Evolutionary conservation across 2,329 filamentous ascomycete species (phyloP).

Genomic region (Colletotrichum gloeosporioides): DNA sequence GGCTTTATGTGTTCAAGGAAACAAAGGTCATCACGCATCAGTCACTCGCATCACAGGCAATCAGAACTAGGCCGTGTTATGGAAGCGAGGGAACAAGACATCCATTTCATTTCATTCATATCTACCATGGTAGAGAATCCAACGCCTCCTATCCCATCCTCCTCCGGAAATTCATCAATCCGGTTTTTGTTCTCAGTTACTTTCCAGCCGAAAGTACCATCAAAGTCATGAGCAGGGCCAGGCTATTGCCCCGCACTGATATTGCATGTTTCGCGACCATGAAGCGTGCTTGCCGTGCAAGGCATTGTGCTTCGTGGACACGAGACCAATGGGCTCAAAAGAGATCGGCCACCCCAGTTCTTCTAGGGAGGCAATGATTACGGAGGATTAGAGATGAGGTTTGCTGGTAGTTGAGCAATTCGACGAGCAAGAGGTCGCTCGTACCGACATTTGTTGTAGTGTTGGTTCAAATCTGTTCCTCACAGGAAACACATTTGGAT

Average conservation of each 20-base stretch:
- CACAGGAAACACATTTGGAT: not conserved
- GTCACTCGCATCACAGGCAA: not conserved
- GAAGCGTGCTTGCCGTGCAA: not conserved
- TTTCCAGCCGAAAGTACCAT: not conserved
- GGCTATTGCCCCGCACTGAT: not conserved
- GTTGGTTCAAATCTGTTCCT: not conserved
- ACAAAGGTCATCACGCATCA: not conserved
- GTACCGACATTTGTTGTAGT: not conserved
- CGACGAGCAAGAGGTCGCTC: slow-evolving; percentile 4
- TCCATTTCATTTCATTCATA: slow-evolving; percentile 24
- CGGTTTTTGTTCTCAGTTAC: not conserved
- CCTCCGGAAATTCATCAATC: not conserved
- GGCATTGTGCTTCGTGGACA: not conserved
- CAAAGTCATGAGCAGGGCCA: not conserved
- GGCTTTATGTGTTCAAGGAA: not conserved
- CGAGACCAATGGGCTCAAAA: not conserved
- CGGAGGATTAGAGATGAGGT: not conserved
- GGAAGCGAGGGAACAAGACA: slow-evolving; percentile 9
- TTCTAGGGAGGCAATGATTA: not conserved
- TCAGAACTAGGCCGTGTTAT: not conserved
- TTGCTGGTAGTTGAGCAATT: not conserved
- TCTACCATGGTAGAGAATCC: slow-evolving; percentile 17
- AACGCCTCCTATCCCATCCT: not conserved
- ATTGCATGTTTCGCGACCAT: not conserved
- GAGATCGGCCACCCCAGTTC: not conserved